phyloP scores from a whole-genome alignment of 352 stramenopile genomes.

The Pythium biforme region DNA sequence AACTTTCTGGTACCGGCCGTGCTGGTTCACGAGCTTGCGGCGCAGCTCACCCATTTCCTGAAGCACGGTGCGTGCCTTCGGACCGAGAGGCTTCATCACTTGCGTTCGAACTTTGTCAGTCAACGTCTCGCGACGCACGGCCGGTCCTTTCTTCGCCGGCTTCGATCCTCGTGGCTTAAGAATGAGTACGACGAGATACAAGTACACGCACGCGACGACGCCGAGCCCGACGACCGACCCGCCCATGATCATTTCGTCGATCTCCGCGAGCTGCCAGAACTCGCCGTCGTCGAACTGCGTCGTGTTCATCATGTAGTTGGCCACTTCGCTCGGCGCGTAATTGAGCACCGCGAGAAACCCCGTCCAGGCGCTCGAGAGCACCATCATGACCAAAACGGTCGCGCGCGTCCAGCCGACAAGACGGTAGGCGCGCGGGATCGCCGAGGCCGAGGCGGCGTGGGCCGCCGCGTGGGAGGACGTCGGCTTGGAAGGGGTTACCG shows the following conservation, averaged over 20 bases:
- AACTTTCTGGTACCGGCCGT: no score
- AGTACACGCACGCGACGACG: slow-evolving; percentile 10
- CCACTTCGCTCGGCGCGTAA: slow-evolving; percentile 33
- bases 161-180: no score
- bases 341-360: slow-evolving; percentile 42
- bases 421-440: neutral
- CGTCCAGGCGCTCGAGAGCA: slow-evolving; percentile 26
- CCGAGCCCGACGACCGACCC: slow-evolving; percentile 26
- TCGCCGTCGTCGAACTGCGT: slow-evolving; percentile 40
- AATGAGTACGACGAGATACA: neutral
- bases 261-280: slow-evolving; percentile 44
- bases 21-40: no score
- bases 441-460: neutral
- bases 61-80: no score
- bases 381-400: neutral
- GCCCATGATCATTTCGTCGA: slow-evolving; percentile 16
- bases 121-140: no score
- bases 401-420: neutral
- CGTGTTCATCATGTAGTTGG: slow-evolving; percentile 54
- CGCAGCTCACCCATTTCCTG: no score
- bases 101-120: no score
- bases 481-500: no score
- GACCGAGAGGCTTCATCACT: no score
- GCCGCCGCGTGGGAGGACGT: neutral
- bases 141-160: no score